phyloP scores from a whole-genome alignment of 1,284 basidiomycete species.

The Moesziomyces antarcticus region DNA sequence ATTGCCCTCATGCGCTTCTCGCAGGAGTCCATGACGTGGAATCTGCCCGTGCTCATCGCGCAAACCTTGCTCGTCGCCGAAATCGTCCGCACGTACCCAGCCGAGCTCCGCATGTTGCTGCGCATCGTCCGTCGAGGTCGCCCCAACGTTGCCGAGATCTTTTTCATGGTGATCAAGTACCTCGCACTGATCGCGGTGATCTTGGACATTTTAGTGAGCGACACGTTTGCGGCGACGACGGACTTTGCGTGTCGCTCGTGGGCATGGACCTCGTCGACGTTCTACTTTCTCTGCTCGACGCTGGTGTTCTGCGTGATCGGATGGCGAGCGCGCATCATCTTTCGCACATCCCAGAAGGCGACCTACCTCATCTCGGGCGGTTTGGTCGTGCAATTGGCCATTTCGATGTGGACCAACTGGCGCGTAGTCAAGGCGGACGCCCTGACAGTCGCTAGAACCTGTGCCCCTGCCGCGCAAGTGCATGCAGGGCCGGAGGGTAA shows the following conservation, averaged over 20 bases:
- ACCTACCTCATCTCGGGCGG: conserved; percentile 16
- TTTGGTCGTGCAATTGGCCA: conserved; percentile 18
- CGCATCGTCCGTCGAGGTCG: conserved; percentile 22
- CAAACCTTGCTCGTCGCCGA: conserved; percentile 36
- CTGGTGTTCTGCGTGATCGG: conserved; percentile 36
- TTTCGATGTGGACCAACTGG: conserved; percentile 37
- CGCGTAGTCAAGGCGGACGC: conserved; percentile 35
- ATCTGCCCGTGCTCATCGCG: conserved; percentile 28
- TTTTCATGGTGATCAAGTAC: conserved; percentile 51
- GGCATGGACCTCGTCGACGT: conserved; percentile 36
- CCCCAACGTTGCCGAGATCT: conserved; percentile 48
- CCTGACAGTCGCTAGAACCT: conserved; percentile 23
- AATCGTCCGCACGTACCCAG: conserved; percentile 36
- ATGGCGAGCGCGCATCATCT: conserved; percentile 45
- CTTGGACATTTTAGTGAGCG: conserved; percentile 26
- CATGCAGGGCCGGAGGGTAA: not conserved
- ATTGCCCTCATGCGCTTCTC: conserved; percentile 29
- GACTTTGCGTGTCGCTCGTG: conserved; percentile 24
- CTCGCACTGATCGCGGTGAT: conserved; percentile 25
- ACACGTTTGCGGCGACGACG: conserved; percentile 22
- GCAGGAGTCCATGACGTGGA: conserved; percentile 31
- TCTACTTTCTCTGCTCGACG: conserved; percentile 38
- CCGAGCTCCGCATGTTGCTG: conserved; percentile 31
- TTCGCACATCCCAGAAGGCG: conserved; percentile 9
- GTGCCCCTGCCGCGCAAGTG: conserved; percentile 14